These are phyloP conservation scores for Rhynchosporium agropyri DNA, from an alignment of 2,329 filamentous ascomycete genomes.

Conservation along the genomic window DNA sequence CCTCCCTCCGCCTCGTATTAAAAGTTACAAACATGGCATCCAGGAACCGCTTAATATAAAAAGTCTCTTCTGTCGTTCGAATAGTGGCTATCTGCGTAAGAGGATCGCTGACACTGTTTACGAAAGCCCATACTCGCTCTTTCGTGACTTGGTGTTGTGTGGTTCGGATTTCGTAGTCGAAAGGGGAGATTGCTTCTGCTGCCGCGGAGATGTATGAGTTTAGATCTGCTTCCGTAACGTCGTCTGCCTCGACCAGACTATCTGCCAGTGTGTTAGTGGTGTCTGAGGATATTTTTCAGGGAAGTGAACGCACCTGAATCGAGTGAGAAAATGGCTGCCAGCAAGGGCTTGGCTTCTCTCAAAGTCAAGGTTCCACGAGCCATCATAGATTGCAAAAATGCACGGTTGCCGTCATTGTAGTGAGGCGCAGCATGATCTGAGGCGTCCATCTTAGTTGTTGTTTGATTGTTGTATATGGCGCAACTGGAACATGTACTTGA, in stretches of 20 bases:
- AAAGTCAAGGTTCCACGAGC: constrained; percentile 77
- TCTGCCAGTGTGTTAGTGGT: constrained; percentile 42
- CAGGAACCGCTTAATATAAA: constrained; percentile 83
- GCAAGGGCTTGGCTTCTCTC: constrained; percentile 69
- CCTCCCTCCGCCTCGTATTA: constrained; percentile 78
- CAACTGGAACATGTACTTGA: background rate
- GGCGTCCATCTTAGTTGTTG: background rate
- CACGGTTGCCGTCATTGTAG: constrained; percentile 67
- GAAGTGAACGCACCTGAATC: constrained; percentile 33
- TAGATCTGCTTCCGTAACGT: constrained; percentile 71
- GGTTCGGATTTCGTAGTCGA: constrained; percentile 86
- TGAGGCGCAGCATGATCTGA: constrained; percentile 22
- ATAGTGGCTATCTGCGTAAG: constrained; percentile 86
- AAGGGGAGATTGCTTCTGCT: constrained; percentile 71
- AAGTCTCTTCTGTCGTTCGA: constrained; percentile 80
- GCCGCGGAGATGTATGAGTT: constrained; percentile 68
- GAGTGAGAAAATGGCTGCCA: constrained; percentile 73
- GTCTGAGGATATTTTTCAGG: background rate
- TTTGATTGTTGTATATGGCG: background rate
- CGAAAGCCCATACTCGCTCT: constrained; percentile 75
- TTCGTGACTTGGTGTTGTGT: constrained; percentile 68
- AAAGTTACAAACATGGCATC: constrained; percentile 91
- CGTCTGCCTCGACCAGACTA: constrained; percentile 53
- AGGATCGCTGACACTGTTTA: constrained; percentile 85
- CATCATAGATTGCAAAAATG: constrained; percentile 88